Percentiles rank a stretch among this genome's conserved stretches.
Evolutionary conservation across 129 eudicot species (phyloP).

Genomic region (Flaveria ramosissima): DNA sequence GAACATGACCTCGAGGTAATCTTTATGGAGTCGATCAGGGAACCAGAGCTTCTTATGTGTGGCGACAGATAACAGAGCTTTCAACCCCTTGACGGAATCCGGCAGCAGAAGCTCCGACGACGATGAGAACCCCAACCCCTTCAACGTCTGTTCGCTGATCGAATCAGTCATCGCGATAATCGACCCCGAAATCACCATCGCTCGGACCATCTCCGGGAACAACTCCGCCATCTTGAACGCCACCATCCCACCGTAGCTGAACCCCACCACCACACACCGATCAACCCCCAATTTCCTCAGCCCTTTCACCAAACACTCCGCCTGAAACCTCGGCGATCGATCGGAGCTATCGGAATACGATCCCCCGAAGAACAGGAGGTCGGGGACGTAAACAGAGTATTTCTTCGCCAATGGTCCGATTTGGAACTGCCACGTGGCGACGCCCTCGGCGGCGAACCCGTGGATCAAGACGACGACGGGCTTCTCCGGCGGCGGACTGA

Average conservation of each 20-base stretch:
- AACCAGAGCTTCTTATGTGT: conserved; percentile 82
- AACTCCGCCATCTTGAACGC: conserved; percentile 81
- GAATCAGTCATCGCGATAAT: conserved; percentile 82
- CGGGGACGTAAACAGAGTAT: conserved; percentile 83
- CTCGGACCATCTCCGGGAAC: conserved; percentile 67
- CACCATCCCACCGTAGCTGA: conserved; percentile 95
- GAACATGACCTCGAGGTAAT: conserved; percentile 92
- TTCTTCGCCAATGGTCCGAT: conserved; percentile 58
- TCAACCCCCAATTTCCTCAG: conserved; percentile 60
- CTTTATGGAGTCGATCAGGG: conserved; percentile 73
- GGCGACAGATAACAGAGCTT: conserved; percentile 71
- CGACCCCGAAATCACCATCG: conserved; percentile 78
- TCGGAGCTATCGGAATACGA: conserved; percentile 56
- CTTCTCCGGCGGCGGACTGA: conserved; percentile 44
- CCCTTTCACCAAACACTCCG: conserved; percentile 65
- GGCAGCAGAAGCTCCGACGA: conserved; percentile 90
- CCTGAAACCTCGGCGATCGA: conserved; percentile 82
- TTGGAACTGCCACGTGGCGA: conserved; percentile 92
- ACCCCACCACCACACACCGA: conserved; percentile 77
- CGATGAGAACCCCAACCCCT: conserved; percentile 64
- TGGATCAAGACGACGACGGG: conserved; percentile 79
- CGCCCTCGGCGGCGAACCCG: conserved; percentile 89
- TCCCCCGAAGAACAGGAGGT: conserved; percentile 88
- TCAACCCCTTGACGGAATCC: conserved; percentile 67
- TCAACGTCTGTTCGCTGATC: conserved; percentile 49